These are phyloP conservation scores for Phytophthora pisi DNA, from an alignment of 352 stramenopile genomes.

Conservation along the genomic window DNA sequence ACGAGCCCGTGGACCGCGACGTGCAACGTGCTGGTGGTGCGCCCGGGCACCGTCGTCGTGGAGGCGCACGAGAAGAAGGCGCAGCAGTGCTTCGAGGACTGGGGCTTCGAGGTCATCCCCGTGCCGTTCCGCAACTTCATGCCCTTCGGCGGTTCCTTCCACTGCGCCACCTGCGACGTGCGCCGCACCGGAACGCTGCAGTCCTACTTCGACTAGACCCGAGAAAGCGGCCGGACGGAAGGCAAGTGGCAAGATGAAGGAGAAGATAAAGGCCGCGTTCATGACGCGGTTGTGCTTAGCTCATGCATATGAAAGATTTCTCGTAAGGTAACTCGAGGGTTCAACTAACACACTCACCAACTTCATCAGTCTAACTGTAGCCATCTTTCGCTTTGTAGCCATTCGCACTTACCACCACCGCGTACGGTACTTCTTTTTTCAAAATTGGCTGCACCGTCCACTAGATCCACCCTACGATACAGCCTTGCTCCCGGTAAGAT, in stretches of 20 bases:
- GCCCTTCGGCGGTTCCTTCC: conserved; percentile 90
- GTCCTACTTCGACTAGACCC: conserved; percentile 80
- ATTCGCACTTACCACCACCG: conserved; percentile 13
- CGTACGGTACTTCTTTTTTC: conserved; percentile 13
- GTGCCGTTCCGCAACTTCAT: conserved; percentile 92
- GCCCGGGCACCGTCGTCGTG: conserved; percentile 80
- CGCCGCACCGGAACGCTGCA: conserved; percentile 81
- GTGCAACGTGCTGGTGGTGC: conserved; percentile 90
- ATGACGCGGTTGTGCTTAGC: too few species aligned
- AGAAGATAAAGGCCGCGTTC: too few species aligned
- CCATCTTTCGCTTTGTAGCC: conserved; percentile 2
- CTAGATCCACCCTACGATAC: conserved; percentile 16
- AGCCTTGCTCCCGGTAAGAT: conserved; percentile 7
- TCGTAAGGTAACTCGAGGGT: not conserved
- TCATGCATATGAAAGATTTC: not conserved
- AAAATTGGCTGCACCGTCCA: conserved; percentile 15
- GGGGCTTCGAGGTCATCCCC: conserved; percentile 88
- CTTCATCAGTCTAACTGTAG: not conserved
- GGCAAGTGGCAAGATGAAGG: too few species aligned
- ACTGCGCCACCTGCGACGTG: conserved; percentile 89
- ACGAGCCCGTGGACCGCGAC: conserved; percentile 91
- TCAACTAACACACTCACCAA: not conserved
- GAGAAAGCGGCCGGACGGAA: too few species aligned
- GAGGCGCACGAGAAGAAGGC: conserved; percentile 86
- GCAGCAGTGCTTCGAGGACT: conserved; percentile 86